phyloP scores from a whole-genome alignment of 768 basidiomycete genomes.

The Phallus indusiatus region DNA sequence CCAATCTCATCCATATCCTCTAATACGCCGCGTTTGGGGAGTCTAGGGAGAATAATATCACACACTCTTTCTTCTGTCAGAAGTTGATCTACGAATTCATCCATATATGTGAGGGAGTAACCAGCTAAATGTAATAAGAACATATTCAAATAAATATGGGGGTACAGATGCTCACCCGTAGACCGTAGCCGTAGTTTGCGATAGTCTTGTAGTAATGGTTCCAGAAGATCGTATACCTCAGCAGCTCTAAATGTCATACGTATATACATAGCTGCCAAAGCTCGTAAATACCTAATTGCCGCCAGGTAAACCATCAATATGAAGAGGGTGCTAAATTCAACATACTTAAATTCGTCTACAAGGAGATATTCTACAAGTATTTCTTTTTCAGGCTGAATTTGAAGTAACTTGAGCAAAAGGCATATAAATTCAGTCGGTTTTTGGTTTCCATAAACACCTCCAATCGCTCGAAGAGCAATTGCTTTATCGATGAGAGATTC shows the following conservation, averaged over 20 bases:
- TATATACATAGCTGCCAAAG: conserved; percentile 87
- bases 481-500: conserved; percentile 92
- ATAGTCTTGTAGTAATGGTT: conserved; percentile 91
- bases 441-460: conserved; percentile 94
- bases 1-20: conserved; percentile 91
- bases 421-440: conserved; percentile 91
- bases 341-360: conserved; percentile 98
- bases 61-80: conserved; percentile 88
- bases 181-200: conserved; percentile 75
- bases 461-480: conserved; percentile 69
- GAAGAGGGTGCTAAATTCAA: not conserved
- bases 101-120: conserved; percentile 78
- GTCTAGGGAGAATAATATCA: conserved; percentile 89
- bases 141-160: not conserved
- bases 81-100: conserved; percentile 82
- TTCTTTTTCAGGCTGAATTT: conserved; percentile 97
- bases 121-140: conserved; percentile 46
- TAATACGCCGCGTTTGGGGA: conserved; percentile 74
- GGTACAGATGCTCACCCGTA: conserved; percentile 48
- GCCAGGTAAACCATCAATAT: not conserved
- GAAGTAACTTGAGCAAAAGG: conserved; percentile 85
- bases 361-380: conserved; percentile 90
- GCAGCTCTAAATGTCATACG: conserved; percentile 87
- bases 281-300: conserved; percentile 95
- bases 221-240: conserved; percentile 88